Percentiles rank a stretch among this genome's conserved stretches.
phyloP scores from a whole-genome alignment of 352 stramenopile species.

The Achlya hypogyna region DNA sequence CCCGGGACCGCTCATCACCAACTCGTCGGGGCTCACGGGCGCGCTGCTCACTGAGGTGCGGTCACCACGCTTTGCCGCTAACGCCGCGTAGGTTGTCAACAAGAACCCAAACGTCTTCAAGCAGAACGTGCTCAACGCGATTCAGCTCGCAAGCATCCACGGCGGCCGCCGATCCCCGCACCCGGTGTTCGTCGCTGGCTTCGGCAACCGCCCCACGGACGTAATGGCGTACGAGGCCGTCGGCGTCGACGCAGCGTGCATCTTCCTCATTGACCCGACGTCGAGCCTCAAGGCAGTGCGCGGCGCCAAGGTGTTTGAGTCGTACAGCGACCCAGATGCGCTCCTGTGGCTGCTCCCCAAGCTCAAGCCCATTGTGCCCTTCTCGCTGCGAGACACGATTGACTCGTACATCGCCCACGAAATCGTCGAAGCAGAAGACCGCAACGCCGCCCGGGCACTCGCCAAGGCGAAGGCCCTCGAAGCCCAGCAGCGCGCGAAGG shows the following conservation, averaged over 20 bases:
- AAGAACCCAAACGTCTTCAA: conserved; percentile 82
- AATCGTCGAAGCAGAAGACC: conserved; percentile 63
- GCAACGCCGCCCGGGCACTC: conserved; percentile 23
- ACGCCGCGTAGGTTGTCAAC: conserved; percentile 32
- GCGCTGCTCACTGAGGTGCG: conserved; percentile 57
- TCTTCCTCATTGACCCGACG: conserved; percentile 78
- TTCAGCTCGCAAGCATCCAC: conserved; percentile 73
- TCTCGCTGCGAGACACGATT: conserved; percentile 59
- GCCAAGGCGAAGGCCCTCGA: not conserved
- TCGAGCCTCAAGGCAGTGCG: conserved; percentile 59
- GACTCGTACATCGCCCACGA: conserved; percentile 71
- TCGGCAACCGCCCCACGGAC: conserved; percentile 77
- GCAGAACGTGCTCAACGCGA: conserved; percentile 66
- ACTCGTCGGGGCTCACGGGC: conserved; percentile 65
- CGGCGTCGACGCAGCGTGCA: conserved; percentile 52
- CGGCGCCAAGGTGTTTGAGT: conserved; percentile 46
- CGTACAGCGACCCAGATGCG: conserved; percentile 65
- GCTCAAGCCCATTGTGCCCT: conserved; percentile 65
- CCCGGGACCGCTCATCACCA: conserved; percentile 67
- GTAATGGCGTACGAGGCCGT: conserved; percentile 70
- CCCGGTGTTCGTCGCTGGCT: conserved; percentile 76
- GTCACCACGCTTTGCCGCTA: not conserved
- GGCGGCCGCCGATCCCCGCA: conserved; percentile 58
- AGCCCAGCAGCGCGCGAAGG: not conserved
- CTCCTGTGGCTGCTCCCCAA: conserved; percentile 63